phyloP scores from a whole-genome alignment of 768 basidiomycete genomes.

The Panaeolus papilionaceus region DNA sequence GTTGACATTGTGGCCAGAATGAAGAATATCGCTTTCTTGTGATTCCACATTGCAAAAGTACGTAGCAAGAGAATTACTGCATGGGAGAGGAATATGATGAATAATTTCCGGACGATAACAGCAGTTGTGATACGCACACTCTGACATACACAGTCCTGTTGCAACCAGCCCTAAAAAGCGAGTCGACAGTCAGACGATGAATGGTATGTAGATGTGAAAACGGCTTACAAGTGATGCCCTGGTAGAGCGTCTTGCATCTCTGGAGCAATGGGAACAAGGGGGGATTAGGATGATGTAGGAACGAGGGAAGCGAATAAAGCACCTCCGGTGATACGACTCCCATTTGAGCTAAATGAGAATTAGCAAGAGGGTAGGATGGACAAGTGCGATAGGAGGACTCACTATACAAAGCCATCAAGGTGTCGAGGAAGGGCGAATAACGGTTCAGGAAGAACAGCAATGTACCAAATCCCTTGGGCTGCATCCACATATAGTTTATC shows the following conservation, averaged over 20 bases:
- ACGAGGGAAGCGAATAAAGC: neutral
- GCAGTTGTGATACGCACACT: slow-evolving; percentile 18
- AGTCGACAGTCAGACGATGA: neutral
- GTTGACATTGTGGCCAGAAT: slow-evolving; percentile 19
- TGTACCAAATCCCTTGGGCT: slow-evolving; percentile 20
- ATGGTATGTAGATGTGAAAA: neutral
- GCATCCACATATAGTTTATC: slow-evolving; percentile 28
- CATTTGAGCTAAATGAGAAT: slow-evolving; percentile 3
- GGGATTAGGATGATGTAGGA: neutral
- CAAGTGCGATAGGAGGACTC: neutral
- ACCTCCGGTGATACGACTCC: slow-evolving; percentile 4
- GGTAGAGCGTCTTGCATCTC: slow-evolving; percentile 18
- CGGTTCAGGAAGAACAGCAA: slow-evolving; percentile 25
- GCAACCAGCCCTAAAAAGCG: slow-evolving; percentile 23
- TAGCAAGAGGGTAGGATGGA: neutral
- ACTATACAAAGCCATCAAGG: slow-evolving; percentile 25
- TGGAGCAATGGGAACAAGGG: slow-evolving; percentile 17
- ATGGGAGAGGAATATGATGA: neutral
- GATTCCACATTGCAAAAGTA: slow-evolving; percentile 24
- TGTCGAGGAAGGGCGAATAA: slow-evolving; percentile 29
- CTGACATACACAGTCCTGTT: slow-evolving; percentile 22
- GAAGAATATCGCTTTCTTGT: slow-evolving; percentile 7
- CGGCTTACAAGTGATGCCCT: slow-evolving; percentile 17
- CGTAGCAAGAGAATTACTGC: slow-evolving; percentile 28
- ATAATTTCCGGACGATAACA: neutral